Conservation (phyloP, 2,329 filamentous ascomycete genomes). For the Dactylella cylindrospora region DNA sequence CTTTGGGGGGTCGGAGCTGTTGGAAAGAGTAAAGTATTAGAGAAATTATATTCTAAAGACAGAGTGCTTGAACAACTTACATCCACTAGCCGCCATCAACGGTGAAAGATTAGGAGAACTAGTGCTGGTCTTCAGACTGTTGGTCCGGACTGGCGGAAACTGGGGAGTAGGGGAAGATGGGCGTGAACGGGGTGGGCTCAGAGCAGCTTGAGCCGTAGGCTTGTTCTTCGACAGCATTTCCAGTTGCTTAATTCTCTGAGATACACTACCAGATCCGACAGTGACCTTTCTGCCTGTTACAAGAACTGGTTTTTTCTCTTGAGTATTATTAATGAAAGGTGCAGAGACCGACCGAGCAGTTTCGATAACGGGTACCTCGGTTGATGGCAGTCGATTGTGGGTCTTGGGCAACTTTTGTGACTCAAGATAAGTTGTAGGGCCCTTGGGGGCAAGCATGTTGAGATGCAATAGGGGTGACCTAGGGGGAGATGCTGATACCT, state of each 20-base stretch:
- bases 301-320: slow-evolving; percentile 57
- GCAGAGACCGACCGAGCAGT: slow-evolving; percentile 61
- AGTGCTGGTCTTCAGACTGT: slow-evolving; percentile 46
- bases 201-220: slow-evolving; percentile 49
- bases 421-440: slow-evolving; percentile 58
- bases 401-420: slow-evolving; percentile 28
- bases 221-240: slow-evolving; percentile 68
- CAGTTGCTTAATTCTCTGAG: slow-evolving; percentile 88
- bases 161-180: slow-evolving; percentile 59
- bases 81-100: slow-evolving; percentile 11
- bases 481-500: slow-evolving; percentile 36
- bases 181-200: slow-evolving; percentile 55
- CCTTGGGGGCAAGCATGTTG: slow-evolving; percentile 51
- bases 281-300: slow-evolving; percentile 70
- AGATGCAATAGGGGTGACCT: slow-evolving; percentile 40
- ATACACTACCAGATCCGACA: slow-evolving; percentile 69
- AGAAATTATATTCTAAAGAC: slow-evolving; percentile 19
- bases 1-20: slow-evolving; percentile 11
- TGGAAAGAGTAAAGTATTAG: not conserved
- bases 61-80: slow-evolving; percentile 25
- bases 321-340: slow-evolving; percentile 59
- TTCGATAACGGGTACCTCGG: slow-evolving; percentile 55
- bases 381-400: slow-evolving; percentile 50
- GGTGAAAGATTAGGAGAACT: slow-evolving; percentile 52
- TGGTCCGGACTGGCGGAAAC: slow-evolving; percentile 52